These are phyloP conservation scores for Clitopilus hobsonii DNA, from an alignment of 768 basidiomycete species.

Conservation along the genomic window DNA sequence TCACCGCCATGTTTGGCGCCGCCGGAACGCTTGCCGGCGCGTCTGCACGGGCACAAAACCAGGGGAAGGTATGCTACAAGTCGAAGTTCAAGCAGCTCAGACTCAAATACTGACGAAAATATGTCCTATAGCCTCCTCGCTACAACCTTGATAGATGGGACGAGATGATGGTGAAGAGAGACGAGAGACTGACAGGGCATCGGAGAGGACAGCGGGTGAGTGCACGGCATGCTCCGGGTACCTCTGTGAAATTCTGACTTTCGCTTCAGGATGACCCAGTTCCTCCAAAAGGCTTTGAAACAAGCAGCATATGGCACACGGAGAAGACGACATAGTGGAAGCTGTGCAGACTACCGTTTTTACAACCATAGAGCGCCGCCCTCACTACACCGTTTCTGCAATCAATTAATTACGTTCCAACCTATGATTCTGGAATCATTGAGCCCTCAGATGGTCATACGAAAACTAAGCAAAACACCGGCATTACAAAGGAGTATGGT, in stretches of 20 bases:
- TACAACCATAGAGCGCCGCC: neutral
- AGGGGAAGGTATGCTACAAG: slow-evolving; percentile 67
- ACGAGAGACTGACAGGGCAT: slow-evolving; percentile 84
- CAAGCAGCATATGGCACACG: slow-evolving; percentile 72
- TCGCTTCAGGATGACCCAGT: slow-evolving; percentile 53
- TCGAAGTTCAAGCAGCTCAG: neutral
- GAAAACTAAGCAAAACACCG: no score
- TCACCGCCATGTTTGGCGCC: slow-evolving; percentile 85
- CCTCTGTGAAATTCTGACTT: neutral
- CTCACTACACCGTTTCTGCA: neutral
- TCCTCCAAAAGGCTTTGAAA: slow-evolving; percentile 68
- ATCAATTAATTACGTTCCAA: neutral
- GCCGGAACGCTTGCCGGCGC: slow-evolving; percentile 84
- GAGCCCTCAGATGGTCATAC: no score
- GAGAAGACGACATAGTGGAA: slow-evolving; percentile 40
- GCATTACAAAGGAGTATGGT: neutral
- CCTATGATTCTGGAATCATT: no score
- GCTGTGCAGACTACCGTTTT: slow-evolving; percentile 12
- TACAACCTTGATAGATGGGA: slow-evolving; percentile 91
- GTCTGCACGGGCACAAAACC: slow-evolving; percentile 78
- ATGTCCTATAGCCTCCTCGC: slow-evolving; percentile 60
- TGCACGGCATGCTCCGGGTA: slow-evolving; percentile 2
- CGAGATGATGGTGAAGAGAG: slow-evolving; percentile 93
- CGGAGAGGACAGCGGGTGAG: slow-evolving; percentile 81
- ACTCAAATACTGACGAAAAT: neutral